Evolutionary conservation across 345 rosid genomes (phyloP).

Genomic region (Angophora floribunda): DNA sequence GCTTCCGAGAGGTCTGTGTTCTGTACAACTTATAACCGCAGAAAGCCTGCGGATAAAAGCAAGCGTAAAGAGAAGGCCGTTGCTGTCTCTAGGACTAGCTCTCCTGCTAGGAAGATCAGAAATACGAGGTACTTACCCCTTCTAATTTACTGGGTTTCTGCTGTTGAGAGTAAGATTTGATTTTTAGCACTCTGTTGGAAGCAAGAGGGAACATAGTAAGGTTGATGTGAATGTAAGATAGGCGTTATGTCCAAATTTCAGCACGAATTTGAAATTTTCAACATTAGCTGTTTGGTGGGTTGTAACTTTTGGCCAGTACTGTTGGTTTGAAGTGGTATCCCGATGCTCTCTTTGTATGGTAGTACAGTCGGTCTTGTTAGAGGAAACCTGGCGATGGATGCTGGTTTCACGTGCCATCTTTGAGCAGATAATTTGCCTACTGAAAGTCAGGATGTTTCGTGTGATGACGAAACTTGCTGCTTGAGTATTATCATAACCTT

Average conservation of each 20-base stretch:
- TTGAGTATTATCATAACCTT: background rate
- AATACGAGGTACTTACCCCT: background rate
- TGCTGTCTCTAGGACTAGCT: slow-evolving; percentile 6
- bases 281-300: background rate
- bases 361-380: background rate
- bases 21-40: slow-evolving; percentile 25
- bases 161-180: background rate
- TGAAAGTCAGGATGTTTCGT: background rate
- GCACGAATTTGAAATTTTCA: background rate
- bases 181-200: background rate
- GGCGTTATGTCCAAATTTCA: background rate
- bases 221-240: background rate
- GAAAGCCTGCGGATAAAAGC: slow-evolving; percentile 14
- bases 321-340: background rate
- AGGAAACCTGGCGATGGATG: background rate
- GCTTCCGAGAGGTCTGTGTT: slow-evolving; percentile 13
- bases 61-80: slow-evolving; percentile 25
- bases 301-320: background rate
- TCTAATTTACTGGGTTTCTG: background rate
- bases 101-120: slow-evolving; percentile 9
- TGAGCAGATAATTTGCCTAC: background rate
- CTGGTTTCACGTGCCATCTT: background rate
- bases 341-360: background rate
- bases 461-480: background rate
- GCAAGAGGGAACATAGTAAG: background rate